Evolutionary conservation across 768 basidiomycete genomes (phyloP), one percentile per base, ranked within the genome.

Genomic region (Tephrocybe sp.): DNA sequence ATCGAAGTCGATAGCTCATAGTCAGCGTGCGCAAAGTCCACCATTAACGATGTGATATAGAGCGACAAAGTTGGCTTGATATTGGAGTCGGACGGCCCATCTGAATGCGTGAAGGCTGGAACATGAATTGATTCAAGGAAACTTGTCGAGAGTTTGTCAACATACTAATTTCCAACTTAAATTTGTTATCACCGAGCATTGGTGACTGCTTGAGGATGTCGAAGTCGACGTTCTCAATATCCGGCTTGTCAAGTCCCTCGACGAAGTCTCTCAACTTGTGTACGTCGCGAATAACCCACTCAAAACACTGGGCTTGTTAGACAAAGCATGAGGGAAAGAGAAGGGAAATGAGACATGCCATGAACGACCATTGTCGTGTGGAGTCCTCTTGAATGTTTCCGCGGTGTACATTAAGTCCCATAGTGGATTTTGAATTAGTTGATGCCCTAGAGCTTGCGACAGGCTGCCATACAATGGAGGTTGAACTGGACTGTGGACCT

Each of bases 81-180:
- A 22, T 64, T 16, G 14, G 54, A 53, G 22, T 55, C 51, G 39
- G 62, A 50, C 44, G 62, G 59, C 12, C 59, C 58, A 42, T 65
- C 59, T 34, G 47, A 60, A 22, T 60, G 62, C 16, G 62, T 58
- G 58, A 59, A 55, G 14, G 59, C 56, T 62, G 44, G 12, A 11
- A 31, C 36, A 43, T 36, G 22, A 40, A 46, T 41, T 42, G n/a
- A 39, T 17, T 55, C 14, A 40, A 13, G 32, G 17, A 31, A 32
- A 5, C n/a, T 22, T 19, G 11, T 20, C 19, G 12, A 26, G 17
- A 5, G 38, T 51, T 39, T n/a, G 34, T 4, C 22, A 32, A 53
- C 76, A 16, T 49, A 82, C 85, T 78, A 52, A 89, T 80, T 64
- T 88, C 87, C 3, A 89, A 72, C 66, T 87, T 89, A 68, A 75